These are phyloP conservation scores for Podaxis sp. DNA, from an alignment of 768 basidiomycete genomes.

Conservation along the genomic window DNA sequence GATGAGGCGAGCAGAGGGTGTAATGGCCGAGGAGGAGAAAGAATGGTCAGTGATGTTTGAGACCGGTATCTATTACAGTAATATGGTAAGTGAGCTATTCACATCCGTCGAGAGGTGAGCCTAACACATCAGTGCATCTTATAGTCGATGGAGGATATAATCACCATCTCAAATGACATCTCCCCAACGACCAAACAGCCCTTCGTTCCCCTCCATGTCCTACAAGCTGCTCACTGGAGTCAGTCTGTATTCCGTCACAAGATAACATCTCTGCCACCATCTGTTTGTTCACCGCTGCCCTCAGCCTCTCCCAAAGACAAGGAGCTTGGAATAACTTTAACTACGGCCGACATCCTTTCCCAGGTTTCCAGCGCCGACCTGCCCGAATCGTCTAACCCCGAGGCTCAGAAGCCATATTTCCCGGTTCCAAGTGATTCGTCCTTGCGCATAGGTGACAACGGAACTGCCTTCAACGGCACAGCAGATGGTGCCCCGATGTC, in stretches of 20 bases:
- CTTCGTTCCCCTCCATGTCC: conserved; percentile 62
- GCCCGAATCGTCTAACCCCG: conserved; percentile 10
- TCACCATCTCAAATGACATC: conserved; percentile 68
- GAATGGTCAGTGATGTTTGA: conserved; percentile 72
- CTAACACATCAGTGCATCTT: not conserved
- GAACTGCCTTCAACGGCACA: conserved; percentile 40
- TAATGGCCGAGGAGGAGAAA: conserved; percentile 60
- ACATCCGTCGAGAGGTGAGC: not conserved
- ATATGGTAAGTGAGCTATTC: conserved; percentile 59
- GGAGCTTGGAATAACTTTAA: conserved; percentile 64
- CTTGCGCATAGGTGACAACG: conserved; percentile 70
- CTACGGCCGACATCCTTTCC: conserved; percentile 49
- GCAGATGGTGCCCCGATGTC: conserved; percentile 35
- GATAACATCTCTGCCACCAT: conserved; percentile 43
- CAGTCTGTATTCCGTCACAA: conserved; percentile 65
- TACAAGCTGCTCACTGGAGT: conserved; percentile 82
- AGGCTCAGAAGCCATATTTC: conserved; percentile 46
- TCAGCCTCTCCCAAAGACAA: conserved; percentile 47
- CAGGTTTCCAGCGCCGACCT: conserved; percentile 20
- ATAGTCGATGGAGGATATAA: conserved; percentile 78
- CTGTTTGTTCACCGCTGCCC: conserved; percentile 31
- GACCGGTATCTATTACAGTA: conserved; percentile 78
- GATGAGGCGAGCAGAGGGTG: conserved; percentile 55
- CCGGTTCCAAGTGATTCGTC: conserved; percentile 71
- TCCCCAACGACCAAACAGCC: conserved; percentile 68